These are phyloP conservation scores for Jackrogersella minutella DNA, from an alignment of 495 filamentous ascomycete species.

Conservation along the genomic window DNA sequence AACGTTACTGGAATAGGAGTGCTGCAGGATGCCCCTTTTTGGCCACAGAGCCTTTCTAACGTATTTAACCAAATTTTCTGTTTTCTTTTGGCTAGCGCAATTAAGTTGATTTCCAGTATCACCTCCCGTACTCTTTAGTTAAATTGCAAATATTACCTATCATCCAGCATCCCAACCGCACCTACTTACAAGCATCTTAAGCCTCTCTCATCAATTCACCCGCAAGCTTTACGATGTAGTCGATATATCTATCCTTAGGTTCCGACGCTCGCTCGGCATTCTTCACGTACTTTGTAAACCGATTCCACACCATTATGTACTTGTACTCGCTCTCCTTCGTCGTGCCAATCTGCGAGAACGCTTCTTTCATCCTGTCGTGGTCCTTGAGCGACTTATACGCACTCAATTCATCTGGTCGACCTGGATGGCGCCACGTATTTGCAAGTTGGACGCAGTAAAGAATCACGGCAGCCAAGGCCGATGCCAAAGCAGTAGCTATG, in stretches of 20 bases:
- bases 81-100: too few species aligned
- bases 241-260: background rate
- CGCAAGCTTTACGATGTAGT: background rate
- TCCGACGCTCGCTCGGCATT: constrained; percentile 10
- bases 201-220: constrained; percentile 2
- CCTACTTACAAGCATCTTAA: too few species aligned
- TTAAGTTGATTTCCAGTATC: too few species aligned
- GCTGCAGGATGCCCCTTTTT: too few species aligned
- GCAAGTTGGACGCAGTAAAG: constrained; percentile 22
- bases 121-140: too few species aligned
- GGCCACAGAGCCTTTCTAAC: too few species aligned
- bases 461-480: background rate
- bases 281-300: constrained; percentile 29
- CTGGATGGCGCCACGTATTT: background rate
- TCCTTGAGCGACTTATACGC: constrained; percentile 36
- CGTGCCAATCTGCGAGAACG: constrained; percentile 35
- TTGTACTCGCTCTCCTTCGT: constrained; percentile 32
- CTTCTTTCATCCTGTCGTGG: constrained; percentile 42
- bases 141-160: too few species aligned
- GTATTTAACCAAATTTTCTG: too few species aligned
- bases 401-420: constrained; percentile 13
- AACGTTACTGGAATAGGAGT: too few species aligned
- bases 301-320: constrained; percentile 41
- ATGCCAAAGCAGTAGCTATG: background rate
- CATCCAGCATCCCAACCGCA: too few species aligned